Conservation (phyloP, 805 yeast species). For the Ogataea wickerhamii region DNA sequence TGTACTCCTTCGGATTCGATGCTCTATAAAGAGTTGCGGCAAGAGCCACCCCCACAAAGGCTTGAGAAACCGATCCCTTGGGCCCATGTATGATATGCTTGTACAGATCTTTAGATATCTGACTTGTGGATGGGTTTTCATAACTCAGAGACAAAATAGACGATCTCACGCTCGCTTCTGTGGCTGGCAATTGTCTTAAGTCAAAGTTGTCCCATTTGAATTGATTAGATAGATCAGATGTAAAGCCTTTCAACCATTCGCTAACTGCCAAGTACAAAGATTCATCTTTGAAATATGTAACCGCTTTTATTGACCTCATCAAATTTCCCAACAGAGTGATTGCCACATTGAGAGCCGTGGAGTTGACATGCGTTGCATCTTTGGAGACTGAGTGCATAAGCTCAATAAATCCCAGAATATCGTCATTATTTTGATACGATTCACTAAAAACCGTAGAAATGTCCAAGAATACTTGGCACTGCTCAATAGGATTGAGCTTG, state of each 20-base stretch:
- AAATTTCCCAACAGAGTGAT: constrained; percentile 33
- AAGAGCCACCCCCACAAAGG: constrained; percentile 43
- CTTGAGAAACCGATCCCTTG: constrained; percentile 47
- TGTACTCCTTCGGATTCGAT: constrained; percentile 48
- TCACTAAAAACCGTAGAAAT: constrained; percentile 38
- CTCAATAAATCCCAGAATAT: constrained; percentile 32
- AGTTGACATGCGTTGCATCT: constrained; percentile 26
- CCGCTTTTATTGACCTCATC: constrained; percentile 27
- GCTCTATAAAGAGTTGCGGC: constrained; percentile 22
- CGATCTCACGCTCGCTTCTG: constrained; percentile 44
- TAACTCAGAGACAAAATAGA: constrained; percentile 39
- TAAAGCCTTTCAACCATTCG: constrained; percentile 16
- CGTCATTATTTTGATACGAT: constrained; percentile 28
- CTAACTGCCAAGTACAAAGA: constrained; percentile 8
- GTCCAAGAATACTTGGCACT: constrained; percentile 37
- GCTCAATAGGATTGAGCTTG: constrained; percentile 31
- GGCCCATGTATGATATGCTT: constrained; percentile 54
- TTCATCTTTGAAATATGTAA: constrained; percentile 21
- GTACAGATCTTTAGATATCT: constrained; percentile 39
- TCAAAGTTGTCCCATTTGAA: constrained; percentile 36
- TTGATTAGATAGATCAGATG: constrained; percentile 26
- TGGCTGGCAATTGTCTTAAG: constrained; percentile 20
- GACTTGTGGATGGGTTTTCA: constrained; percentile 26
- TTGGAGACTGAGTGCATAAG: constrained; percentile 30
- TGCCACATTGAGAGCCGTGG: constrained; percentile 35